Conservation (phyloP, 495 filamentous ascomycete genomes). For the Penicillium pulvis region DNA sequence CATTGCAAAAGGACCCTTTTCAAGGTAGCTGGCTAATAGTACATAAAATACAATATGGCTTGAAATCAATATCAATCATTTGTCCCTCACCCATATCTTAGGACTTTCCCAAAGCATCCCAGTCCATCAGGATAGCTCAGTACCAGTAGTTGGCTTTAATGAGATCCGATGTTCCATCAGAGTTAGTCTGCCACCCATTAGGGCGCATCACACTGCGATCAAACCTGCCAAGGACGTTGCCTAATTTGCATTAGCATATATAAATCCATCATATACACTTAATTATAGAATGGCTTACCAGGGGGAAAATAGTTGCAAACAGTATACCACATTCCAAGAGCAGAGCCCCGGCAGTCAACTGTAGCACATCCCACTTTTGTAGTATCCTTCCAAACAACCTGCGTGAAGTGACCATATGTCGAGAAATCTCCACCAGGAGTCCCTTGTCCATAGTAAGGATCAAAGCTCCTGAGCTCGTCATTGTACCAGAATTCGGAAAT, state of each 20-base stretch:
- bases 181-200: background rate
- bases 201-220: background rate
- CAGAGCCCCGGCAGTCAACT: background rate
- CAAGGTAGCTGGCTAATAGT: too few species aligned
- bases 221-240: background rate
- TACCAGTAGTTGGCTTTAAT: background rate
- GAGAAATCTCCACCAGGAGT: background rate
- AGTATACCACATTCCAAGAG: conserved; percentile 1
- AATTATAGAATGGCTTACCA: background rate
- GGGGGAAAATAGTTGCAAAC: conserved; percentile 2
- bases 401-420: background rate
- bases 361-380: background rate
- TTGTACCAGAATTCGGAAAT: conserved; percentile 3
- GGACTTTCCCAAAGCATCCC: too few species aligned
- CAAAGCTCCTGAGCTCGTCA: background rate
- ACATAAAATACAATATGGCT: too few species aligned
- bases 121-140: background rate
- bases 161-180: background rate
- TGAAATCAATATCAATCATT: too few species aligned
- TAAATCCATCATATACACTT: background rate
- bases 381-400: background rate
- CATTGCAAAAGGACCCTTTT: too few species aligned
- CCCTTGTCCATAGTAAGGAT: background rate
- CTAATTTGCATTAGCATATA: background rate
- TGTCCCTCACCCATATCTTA: background rate